Evolutionary conservation across 305 asterid species (phyloP).

Genomic region (Fraxinus greggii): DNA sequence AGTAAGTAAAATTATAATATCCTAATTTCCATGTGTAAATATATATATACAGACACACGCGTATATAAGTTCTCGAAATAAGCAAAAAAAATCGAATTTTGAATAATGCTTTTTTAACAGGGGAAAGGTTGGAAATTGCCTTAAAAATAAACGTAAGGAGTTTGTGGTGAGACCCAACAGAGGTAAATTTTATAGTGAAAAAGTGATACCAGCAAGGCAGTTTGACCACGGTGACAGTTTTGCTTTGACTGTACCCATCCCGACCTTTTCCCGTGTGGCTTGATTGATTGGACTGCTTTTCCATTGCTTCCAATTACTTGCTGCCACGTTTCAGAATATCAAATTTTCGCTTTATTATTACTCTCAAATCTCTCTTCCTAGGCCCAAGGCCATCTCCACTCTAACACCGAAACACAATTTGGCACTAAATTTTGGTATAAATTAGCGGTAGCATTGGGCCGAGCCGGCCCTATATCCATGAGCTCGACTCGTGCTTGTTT

Average conservation of each 20-base stretch:
- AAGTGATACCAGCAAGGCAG: slow-evolving; percentile 32
- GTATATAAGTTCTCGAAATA: too few relatives aligned
- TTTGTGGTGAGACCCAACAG: neutral
- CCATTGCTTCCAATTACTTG: slow-evolving; percentile 24
- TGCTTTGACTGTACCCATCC: slow-evolving; percentile 44
- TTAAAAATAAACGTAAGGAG: neutral
- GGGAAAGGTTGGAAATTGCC: slow-evolving; percentile 14
- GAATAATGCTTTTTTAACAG: neutral
- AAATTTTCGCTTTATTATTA: neutral
- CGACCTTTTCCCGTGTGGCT: slow-evolving; percentile 50
- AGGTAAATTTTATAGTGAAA: neutral
- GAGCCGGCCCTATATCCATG: too few relatives aligned
- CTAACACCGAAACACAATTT: too few relatives aligned
- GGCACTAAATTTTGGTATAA: too few relatives aligned
- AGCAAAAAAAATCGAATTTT: slow-evolving; percentile 22
- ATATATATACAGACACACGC: too few relatives aligned
- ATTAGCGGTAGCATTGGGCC: too few relatives aligned
- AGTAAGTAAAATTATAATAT: slow-evolving; percentile 11
- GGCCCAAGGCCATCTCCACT: too few relatives aligned
- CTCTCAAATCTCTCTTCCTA: too few relatives aligned
- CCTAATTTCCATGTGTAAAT: neutral
- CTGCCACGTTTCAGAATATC: slow-evolving; percentile 26
- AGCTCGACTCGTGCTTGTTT: too few relatives aligned
- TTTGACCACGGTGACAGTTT: slow-evolving; percentile 49
- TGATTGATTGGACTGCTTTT: slow-evolving; percentile 28